Base-by-base conservation (phyloP, 148 eudicot species). In the Linanthus parryae region DNA sequence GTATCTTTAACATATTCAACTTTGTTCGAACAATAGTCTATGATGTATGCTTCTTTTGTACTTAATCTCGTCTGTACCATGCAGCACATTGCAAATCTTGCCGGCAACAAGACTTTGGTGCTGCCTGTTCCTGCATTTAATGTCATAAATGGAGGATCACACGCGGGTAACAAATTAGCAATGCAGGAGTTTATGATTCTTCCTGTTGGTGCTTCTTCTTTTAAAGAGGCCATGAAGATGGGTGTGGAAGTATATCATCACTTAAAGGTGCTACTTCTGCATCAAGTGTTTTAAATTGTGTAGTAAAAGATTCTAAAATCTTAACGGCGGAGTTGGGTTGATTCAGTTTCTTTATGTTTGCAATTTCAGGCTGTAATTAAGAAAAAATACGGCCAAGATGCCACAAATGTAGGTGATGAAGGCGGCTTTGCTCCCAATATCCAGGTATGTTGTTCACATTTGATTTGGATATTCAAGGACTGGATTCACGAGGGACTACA, bases 151-250 rank as follows among this genome's bases (percentile, higher is more conserved):
- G 98, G 98, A 63, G 98, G 98, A 56, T 86, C 98, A 18, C 98
- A 91, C 52, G 98, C 98, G 0, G 95, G 98, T 58, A 91, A 91
- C 84, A 86, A 91, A 70, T 82, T 83, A 68, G 98, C 95, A 16
- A 91, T 91, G 98, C 98, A 91, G 67, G 98, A 91, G 61, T 91
- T 91, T 73, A 91, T 91, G 98, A 86, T 91, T 46, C 82, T 91
- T 43, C 97, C 95, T 25, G 58, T 62, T 17, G 95, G 98, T 52
- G 98, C 98, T 50, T 72, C 89, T 46, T 72, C 82, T 48, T 91
- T 91, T 69, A 81, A 75, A 56, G 98, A 83, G 70, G 98, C 95
- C 59, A 91, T 91, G 95, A 86, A 91, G 79, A 86, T 86, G 95
- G 98, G 98, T 25, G 81, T 78, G 38, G 95, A 91, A 81, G 97